phyloP scores from a whole-genome alignment of 116 monocot species.

The Papilionanthe hybrid region DNA sequence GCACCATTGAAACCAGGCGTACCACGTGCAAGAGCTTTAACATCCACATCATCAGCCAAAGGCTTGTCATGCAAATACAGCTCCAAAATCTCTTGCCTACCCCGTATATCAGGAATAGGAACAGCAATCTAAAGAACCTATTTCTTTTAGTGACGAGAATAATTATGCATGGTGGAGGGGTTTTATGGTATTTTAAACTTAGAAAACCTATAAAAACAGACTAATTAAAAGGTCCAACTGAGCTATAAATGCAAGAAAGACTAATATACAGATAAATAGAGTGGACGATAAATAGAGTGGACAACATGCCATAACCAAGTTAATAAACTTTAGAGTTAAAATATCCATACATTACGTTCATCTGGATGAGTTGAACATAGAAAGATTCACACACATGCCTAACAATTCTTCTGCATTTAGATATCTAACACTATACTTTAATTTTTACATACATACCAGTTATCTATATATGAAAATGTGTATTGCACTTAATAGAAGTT shows the following conservation, averaged over 20 bases:
- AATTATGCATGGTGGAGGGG: background rate
- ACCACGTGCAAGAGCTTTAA: slow-evolving; percentile 85
- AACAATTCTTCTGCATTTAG: no score
- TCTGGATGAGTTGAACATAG: background rate
- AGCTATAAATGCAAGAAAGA: background rate
- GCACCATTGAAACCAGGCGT: slow-evolving; percentile 98
- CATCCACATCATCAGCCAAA: slow-evolving; percentile 76
- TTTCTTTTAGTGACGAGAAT: background rate
- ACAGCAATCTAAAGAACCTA: slow-evolving; percentile 70
- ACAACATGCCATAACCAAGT: background rate
- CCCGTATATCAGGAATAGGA: slow-evolving; percentile 86
- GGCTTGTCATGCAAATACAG: slow-evolving; percentile 94
- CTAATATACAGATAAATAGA: background rate
- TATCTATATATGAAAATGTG: no score
- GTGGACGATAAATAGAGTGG: no score
- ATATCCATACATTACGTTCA: background rate
- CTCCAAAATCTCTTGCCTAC: slow-evolving; percentile 91
- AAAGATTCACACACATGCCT: no score
- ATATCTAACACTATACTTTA: no score
- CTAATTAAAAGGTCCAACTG: background rate
- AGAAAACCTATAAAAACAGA: background rate
- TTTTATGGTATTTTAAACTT: background rate
- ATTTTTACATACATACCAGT: no score
- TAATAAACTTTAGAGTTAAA: background rate
- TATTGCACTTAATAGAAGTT: no score